These are phyloP conservation scores for Metschnikowia henanensis DNA, from an alignment of 805 yeast species.

Conservation along the genomic window DNA sequence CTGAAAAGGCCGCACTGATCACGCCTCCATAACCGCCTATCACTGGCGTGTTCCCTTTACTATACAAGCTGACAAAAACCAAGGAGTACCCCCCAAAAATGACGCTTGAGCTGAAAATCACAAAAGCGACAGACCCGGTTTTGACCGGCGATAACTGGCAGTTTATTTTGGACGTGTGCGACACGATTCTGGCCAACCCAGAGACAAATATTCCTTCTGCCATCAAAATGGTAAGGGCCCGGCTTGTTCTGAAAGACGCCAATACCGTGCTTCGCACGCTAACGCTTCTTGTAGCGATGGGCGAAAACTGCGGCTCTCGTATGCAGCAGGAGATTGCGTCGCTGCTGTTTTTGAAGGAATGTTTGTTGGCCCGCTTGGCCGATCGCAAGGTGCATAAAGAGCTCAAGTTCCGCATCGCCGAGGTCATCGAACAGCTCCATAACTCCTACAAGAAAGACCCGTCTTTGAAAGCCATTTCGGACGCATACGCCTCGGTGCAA, in stretches of 20 bases:
- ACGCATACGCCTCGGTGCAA: constrained; percentile 53
- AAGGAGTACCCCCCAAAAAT: not conserved
- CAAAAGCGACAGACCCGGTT: constrained; percentile 42
- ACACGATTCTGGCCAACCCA: constrained; percentile 36
- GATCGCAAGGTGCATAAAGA: constrained; percentile 60
- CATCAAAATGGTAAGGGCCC: constrained; percentile 22
- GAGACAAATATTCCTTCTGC: constrained; percentile 38
- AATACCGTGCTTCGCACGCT: constrained; percentile 39
- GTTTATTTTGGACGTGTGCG: constrained; percentile 43
- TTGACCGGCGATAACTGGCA: constrained; percentile 46
- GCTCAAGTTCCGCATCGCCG: constrained; percentile 65
- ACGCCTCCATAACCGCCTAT: too few relatives aligned
- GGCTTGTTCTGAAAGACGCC: constrained; percentile 37
- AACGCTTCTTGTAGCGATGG: constrained; percentile 37
- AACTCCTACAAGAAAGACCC: constrained; percentile 72
- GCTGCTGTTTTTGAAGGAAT: constrained; percentile 33
- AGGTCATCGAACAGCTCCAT: constrained; percentile 66
- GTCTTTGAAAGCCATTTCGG: constrained; percentile 67
- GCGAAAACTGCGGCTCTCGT: constrained; percentile 46
- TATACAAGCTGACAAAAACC: too few relatives aligned
- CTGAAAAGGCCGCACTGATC: too few relatives aligned
- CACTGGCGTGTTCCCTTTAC: too few relatives aligned
- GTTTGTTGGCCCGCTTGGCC: constrained; percentile 43
- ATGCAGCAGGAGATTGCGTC: constrained; percentile 46
- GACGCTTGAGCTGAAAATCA: constrained; percentile 25